These are phyloP conservation scores for Uromyces viciae-fabae DNA, from an alignment of 1,284 basidiomycete genomes.

Conservation along the genomic window DNA sequence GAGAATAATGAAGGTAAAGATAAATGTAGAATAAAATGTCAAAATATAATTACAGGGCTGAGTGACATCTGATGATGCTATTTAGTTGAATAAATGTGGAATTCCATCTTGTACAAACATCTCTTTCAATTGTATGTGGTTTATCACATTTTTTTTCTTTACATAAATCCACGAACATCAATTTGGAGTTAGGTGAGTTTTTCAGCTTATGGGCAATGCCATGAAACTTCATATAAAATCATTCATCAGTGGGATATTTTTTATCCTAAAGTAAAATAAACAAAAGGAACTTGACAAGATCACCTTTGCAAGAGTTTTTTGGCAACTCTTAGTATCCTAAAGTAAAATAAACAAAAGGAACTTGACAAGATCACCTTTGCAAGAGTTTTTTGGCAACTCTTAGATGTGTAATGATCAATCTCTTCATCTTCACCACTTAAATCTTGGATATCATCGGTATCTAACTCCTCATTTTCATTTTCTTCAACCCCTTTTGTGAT, in stretches of 20 bases:
- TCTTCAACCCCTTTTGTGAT: neutral
- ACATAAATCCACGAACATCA: neutral
- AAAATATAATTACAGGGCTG: neutral
- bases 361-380: neutral
- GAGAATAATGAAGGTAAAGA: neutral
- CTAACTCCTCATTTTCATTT: neutral
- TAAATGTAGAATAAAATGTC: neutral
- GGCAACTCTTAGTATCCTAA: neutral
- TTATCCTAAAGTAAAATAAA: neutral
- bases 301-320: neutral
- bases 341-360: too few relatives aligned
- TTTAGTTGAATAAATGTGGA: neutral
- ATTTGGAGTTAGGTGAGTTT: neutral
- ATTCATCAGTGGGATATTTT: neutral
- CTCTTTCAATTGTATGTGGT: neutral
- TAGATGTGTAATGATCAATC: neutral
- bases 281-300: neutral
- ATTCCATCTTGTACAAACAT: neutral
- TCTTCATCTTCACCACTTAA: neutral
- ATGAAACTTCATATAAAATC: neutral
- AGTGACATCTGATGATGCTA: neutral
- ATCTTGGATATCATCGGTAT: neutral
- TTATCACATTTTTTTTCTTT: neutral
- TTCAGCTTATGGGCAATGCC: neutral
- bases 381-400: neutral